phyloP scores from a whole-genome alignment of 2,329 filamentous ascomycete species.

The Thelonectria olida region DNA sequence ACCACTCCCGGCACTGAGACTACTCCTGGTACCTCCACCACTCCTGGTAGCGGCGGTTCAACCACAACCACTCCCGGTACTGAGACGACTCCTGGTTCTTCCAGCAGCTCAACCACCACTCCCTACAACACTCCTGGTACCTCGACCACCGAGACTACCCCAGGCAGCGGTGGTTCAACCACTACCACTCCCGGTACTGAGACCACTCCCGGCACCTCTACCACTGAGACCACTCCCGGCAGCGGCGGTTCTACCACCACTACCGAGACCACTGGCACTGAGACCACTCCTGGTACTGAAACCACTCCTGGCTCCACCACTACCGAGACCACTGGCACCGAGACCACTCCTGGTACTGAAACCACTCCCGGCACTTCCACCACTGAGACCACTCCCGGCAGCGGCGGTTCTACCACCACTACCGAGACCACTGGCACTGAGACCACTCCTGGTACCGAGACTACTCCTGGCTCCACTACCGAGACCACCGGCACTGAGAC shows the following conservation, averaged over 20 bases:
- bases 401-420: background rate
- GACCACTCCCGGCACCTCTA: background rate
- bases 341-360: conserved; percentile 12
- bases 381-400: conserved; percentile 2
- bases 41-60: background rate
- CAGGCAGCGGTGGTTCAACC: background rate
- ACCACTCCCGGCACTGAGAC: background rate
- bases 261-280: conserved; percentile 4
- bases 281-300: conserved; percentile 9
- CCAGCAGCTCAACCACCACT: background rate
- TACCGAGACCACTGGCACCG: conserved; percentile 13
- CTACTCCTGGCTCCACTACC: background rate
- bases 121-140: background rate
- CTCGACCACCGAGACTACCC: background rate
- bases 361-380: conserved; percentile 10
- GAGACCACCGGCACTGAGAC: conserved; percentile 16
- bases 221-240: conserved; percentile 4
- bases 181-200: conserved; percentile 7
- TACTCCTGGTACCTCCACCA: background rate
- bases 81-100: background rate
- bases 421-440: conserved; percentile 4
- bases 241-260: background rate
- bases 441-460: background rate
- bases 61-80: conserved; percentile 3
- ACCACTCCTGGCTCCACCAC: background rate